Evolutionary conservation across 129 eudicot species (phyloP).

Genomic region (Rutidosis leptorrhynchoides): DNA sequence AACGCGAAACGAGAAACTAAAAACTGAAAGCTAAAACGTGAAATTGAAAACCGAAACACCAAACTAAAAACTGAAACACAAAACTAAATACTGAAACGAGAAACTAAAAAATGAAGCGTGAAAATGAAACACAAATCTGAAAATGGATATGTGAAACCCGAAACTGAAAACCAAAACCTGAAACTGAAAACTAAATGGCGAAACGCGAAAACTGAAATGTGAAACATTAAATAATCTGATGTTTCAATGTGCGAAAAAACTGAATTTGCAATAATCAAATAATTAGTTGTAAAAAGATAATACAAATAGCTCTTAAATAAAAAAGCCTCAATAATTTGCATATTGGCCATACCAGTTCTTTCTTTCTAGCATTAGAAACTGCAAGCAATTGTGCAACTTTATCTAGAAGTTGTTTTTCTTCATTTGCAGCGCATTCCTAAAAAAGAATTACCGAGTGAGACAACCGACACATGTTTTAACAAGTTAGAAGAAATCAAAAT

Average conservation of each 20-base stretch:
- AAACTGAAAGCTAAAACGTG: too few relatives aligned
- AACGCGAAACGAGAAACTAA: too few relatives aligned
- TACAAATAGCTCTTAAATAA: neutral
- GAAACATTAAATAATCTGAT: too few relatives aligned
- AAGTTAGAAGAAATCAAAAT: neutral
- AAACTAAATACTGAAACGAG: too few relatives aligned
- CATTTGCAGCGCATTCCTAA: conserved; percentile 78
- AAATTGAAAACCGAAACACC: too few relatives aligned
- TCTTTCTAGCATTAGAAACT: conserved; percentile 86
- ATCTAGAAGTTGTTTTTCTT: conserved; percentile 74
- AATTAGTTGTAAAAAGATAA: neutral
- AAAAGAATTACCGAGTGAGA: neutral
- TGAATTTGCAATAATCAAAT: neutral
- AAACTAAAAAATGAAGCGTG: too few relatives aligned
- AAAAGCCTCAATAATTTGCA: neutral
- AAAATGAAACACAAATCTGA: too few relatives aligned
- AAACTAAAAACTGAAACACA: too few relatives aligned
- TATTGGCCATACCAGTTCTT: conserved; percentile 55
- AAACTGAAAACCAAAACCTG: too few relatives aligned
- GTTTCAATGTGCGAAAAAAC: neutral
- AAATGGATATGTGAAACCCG: too few relatives aligned
- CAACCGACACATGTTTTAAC: neutral
- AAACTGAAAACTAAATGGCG: too few relatives aligned
- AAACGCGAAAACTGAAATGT: too few relatives aligned
- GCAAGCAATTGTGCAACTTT: conserved; percentile 96